phyloP scores from a whole-genome alignment of 2,329 filamentous ascomycete species.

The Trichoderma sp. region DNA sequence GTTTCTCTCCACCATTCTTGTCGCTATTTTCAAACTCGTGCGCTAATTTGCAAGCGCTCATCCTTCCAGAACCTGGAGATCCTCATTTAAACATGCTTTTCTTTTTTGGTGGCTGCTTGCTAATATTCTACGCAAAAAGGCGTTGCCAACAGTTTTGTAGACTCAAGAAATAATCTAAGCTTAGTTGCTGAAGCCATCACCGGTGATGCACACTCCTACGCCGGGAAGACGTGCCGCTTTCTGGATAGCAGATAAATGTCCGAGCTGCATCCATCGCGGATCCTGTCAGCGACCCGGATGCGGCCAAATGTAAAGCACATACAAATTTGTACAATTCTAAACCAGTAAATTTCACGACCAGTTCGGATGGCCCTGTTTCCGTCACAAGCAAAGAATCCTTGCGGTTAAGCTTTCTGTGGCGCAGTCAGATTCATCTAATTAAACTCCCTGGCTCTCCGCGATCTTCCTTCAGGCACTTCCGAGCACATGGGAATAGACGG shows the following conservation, averaged over 20 bases:
- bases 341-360: not conserved
- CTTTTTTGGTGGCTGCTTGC: not conserved
- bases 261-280: not conserved
- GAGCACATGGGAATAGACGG: not conserved
- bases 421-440: not conserved
- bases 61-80: not conserved
- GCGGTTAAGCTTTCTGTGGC: conserved; percentile 7
- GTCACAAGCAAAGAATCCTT: not conserved
- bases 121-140: not conserved
- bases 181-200: not conserved
- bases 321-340: not conserved
- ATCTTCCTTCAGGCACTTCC: not conserved
- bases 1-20: not conserved
- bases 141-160: not conserved
- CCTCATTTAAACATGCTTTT: not conserved
- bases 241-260: not conserved
- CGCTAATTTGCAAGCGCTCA: not conserved
- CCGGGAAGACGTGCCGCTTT: not conserved
- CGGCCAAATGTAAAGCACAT: not conserved
- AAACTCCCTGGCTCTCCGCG: not conserved
- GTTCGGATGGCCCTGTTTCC: not conserved
- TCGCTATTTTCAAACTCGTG: not conserved
- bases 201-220: not conserved
- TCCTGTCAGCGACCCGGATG: not conserved
- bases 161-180: not conserved